phyloP scores from a whole-genome alignment of 345 rosid species.

The Sonneratia alba region DNA sequence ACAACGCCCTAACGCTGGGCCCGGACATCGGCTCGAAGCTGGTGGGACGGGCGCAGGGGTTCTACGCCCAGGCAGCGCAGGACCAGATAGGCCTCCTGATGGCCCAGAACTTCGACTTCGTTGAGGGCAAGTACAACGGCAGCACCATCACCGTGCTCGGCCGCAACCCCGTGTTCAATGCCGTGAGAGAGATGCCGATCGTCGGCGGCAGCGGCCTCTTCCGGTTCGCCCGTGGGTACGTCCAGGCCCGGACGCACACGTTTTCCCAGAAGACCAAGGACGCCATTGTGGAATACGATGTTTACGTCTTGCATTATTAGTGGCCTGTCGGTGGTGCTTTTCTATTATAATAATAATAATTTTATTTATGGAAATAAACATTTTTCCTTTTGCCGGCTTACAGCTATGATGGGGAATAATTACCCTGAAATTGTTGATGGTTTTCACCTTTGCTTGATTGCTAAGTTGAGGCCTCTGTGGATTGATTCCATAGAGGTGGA shows the following conservation, averaged over 20 bases:
- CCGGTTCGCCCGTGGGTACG: slow-evolving; percentile 73
- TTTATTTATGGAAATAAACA: no score
- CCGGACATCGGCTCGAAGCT: slow-evolving; percentile 45
- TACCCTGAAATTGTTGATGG: no score
- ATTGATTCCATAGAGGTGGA: no score
- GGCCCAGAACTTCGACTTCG: slow-evolving; percentile 62
- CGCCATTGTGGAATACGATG: slow-evolving; percentile 43
- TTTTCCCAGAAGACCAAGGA: slow-evolving; percentile 24
- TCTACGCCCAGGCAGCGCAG: slow-evolving; percentile 47
- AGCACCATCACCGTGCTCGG: slow-evolving; percentile 61
- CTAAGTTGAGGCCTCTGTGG: no score
- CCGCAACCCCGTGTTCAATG: slow-evolving; percentile 37
- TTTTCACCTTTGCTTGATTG: no score
- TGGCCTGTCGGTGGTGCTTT: no score
- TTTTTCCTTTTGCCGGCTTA: no score
- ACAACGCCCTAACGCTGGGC: slow-evolving; percentile 51
- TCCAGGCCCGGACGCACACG: slow-evolving; percentile 33
- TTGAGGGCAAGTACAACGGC: slow-evolving; percentile 14
- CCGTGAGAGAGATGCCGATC: slow-evolving; percentile 70
- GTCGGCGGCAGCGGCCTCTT: slow-evolving; percentile 69
- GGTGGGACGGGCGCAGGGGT: slow-evolving; percentile 73
- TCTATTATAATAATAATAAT: no score
- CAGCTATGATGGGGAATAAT: no score
- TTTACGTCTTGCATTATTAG: slow-evolving; percentile 49
- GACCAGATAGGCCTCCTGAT: slow-evolving; percentile 37